These are phyloP conservation scores for Isabelozyma rhagii DNA, from an alignment of 805 yeast genomes.

Conservation along the genomic window DNA sequence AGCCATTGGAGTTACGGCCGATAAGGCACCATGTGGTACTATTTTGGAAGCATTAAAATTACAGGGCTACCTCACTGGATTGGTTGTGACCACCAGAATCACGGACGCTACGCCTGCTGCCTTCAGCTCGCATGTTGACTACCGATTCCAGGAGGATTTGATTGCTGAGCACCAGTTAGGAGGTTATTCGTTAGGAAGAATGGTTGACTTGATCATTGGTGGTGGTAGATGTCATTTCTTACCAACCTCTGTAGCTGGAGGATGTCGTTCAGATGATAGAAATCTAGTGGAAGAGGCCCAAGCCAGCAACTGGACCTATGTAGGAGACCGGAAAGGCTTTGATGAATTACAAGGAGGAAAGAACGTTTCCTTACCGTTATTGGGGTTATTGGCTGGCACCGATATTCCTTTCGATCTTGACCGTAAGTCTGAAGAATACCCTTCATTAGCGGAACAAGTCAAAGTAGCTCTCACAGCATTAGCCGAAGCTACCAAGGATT, in stretches of 20 bases:
- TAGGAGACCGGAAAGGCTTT: slow-evolving; percentile 56
- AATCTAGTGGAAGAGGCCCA: slow-evolving; percentile 66
- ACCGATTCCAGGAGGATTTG: slow-evolving; percentile 73
- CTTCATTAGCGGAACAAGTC: slow-evolving; percentile 79
- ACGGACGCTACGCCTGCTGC: slow-evolving; percentile 97
- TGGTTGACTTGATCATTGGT: slow-evolving; percentile 82
- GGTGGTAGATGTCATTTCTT: slow-evolving; percentile 88
- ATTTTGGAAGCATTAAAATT: slow-evolving; percentile 83
- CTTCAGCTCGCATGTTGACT: slow-evolving; percentile 75
- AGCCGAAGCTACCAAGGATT: slow-evolving; percentile 60
- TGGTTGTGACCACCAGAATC: slow-evolving; percentile 88
- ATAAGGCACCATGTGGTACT: slow-evolving; percentile 78
- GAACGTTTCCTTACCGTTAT: slow-evolving; percentile 69
- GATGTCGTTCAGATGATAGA: slow-evolving; percentile 69
- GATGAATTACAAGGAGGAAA: slow-evolving; percentile 52
- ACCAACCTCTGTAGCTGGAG: slow-evolving; percentile 50
- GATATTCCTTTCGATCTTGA: slow-evolving; percentile 88
- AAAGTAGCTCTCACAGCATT: slow-evolving; percentile 69
- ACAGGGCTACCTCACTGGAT: slow-evolving; percentile 77
- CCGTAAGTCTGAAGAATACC: slow-evolving; percentile 57
- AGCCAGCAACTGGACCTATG: slow-evolving; percentile 51
- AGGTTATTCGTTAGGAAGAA: slow-evolving; percentile 70
- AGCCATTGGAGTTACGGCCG: slow-evolving; percentile 81
- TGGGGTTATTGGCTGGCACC: slow-evolving; percentile 69
- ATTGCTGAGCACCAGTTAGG: slow-evolving; percentile 90